phyloP scores from a whole-genome alignment of 1,139 yeast genomes.

The Geotrichum aggregatum region DNA sequence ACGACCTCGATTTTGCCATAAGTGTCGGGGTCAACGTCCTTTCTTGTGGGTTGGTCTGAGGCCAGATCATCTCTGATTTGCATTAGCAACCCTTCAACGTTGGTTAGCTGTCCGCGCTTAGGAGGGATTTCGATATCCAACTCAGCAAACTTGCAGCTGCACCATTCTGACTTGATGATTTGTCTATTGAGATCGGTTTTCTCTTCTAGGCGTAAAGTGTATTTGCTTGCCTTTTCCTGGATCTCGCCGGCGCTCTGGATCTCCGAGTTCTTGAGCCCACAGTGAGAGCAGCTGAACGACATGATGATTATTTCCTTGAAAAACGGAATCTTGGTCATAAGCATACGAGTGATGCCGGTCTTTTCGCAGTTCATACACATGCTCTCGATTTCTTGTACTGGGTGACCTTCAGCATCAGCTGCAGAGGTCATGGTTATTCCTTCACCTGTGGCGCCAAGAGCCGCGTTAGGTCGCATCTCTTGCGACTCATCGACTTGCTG shows the following conservation, averaged over 20 bases:
- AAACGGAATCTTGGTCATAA: conserved; percentile 84
- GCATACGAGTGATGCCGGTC: conserved; percentile 74
- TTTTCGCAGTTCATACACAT: conserved; percentile 93
- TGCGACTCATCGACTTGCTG: conserved; percentile 25
- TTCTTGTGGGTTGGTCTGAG: conserved; percentile 76
- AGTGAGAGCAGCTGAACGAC: conserved; percentile 95
- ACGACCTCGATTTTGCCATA: conserved; percentile 72
- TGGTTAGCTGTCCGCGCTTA: conserved; percentile 86
- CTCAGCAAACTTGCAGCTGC: conserved; percentile 76
- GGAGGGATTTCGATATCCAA: conserved; percentile 94
- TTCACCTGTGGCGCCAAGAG: conserved; percentile 23
- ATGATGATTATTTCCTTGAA: conserved; percentile 88
- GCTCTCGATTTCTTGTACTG: conserved; percentile 92
- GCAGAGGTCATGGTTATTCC: conserved; percentile 42
- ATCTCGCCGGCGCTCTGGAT: conserved; percentile 82
- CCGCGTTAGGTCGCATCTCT: conserved; percentile 26
- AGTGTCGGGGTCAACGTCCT: conserved; percentile 64
- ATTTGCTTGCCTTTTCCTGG: conserved; percentile 81
- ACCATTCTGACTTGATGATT: conserved; percentile 85
- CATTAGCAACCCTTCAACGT: conserved; percentile 78
- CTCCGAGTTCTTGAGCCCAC: conserved; percentile 86
- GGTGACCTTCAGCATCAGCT: conserved; percentile 85
- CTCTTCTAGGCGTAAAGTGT: conserved; percentile 65
- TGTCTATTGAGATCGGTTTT: conserved; percentile 80
- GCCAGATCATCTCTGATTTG: conserved; percentile 83